phyloP scores from a whole-genome alignment of 2,329 filamentous ascomycete genomes.

The Lasiodiplodia sp. region DNA sequence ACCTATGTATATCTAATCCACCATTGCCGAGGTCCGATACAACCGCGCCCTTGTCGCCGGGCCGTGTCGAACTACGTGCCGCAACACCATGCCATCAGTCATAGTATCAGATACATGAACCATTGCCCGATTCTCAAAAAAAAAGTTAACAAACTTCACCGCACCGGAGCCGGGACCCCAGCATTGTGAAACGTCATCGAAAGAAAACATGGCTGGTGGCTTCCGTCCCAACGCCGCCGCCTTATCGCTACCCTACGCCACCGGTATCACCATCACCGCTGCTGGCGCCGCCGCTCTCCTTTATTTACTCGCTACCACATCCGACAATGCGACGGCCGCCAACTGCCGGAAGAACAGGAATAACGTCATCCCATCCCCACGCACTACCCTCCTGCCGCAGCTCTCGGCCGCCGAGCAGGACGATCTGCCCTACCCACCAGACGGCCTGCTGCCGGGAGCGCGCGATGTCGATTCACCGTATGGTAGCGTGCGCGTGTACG shows the following conservation, averaged over 20 bases:
- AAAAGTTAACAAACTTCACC: no score
- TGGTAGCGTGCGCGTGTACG: slow-evolving; percentile 76
- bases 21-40: slow-evolving; percentile 8
- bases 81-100: neutral
- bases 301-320: slow-evolving; percentile 34
- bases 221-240: neutral
- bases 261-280: neutral
- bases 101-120: neutral
- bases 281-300: neutral
- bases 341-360: slow-evolving; percentile 2
- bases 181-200: neutral
- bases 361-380: slow-evolving; percentile 37
- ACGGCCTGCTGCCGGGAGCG: slow-evolving; percentile 70
- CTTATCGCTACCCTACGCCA: neutral
- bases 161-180: neutral
- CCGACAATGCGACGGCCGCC: slow-evolving; percentile 31
- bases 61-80: neutral
- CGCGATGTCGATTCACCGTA: slow-evolving; percentile 74
- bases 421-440: slow-evolving; percentile 67
- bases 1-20: no score
- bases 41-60: neutral
- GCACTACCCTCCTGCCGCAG: slow-evolving; percentile 37
- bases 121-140: neutral
- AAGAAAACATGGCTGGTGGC: neutral
- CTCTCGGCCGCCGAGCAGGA: slow-evolving; percentile 39